Evolutionary conservation across 2,329 filamentous ascomycete species (phyloP).

Genomic region (Colletotrichum chlorophyti): DNA sequence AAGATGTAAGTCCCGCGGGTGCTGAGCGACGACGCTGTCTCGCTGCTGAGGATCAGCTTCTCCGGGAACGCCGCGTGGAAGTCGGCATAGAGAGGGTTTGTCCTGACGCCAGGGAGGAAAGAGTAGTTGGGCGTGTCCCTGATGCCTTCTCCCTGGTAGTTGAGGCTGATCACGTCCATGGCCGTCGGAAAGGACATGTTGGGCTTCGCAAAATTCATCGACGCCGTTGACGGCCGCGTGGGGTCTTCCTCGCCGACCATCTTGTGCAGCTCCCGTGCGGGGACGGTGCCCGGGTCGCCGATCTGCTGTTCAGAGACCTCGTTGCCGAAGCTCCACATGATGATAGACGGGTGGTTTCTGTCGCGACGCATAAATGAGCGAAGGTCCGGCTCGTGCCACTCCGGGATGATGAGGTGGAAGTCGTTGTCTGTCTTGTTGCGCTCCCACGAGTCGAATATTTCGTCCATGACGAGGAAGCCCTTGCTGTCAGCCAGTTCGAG

Average conservation of each 20-base stretch:
- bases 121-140: constrained; percentile 38
- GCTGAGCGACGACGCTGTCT: constrained; percentile 53
- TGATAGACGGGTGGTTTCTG: constrained; percentile 60
- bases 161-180: constrained; percentile 57
- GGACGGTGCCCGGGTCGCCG: constrained; percentile 37
- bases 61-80: constrained; percentile 53
- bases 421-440: constrained; percentile 53
- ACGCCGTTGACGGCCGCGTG: constrained; percentile 51
- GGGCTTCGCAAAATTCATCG: constrained; percentile 53
- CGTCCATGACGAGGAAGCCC: constrained; percentile 59
- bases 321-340: constrained; percentile 61
- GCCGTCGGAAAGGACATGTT: constrained; percentile 44
- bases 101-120: constrained; percentile 37
- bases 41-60: constrained; percentile 53
- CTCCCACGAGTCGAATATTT: constrained; percentile 62
- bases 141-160: constrained; percentile 62
- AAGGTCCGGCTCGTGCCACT: constrained; percentile 61
- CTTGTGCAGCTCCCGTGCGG: constrained; percentile 44
- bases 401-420: constrained; percentile 57
- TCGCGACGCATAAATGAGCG: constrained; percentile 59
- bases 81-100: constrained; percentile 41
- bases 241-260: constrained; percentile 55
- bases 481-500: constrained; percentile 56
- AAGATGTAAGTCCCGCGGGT: constrained; percentile 60
- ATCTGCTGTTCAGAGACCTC: constrained; percentile 56